Evolutionary conservation across 805 yeast species (phyloP), one percentile per base, ranked within the genome.

Genomic region (Ogataea sp.): DNA sequence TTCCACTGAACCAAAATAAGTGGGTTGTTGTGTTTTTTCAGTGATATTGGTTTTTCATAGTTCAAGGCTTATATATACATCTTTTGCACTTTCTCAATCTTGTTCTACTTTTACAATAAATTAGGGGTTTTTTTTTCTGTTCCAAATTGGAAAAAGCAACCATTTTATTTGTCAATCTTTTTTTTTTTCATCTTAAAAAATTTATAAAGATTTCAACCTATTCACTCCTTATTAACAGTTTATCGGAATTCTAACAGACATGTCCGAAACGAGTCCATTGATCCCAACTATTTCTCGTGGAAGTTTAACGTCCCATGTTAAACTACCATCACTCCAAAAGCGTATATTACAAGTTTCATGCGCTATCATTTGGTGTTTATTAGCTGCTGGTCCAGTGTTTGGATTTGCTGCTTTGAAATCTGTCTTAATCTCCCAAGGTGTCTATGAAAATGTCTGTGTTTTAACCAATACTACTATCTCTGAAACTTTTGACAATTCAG

Each of bases 381-480:
- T 86, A 29, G 87, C 96, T 1, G 96, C 96, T 0, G 97, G 97
- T 6, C 87, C 94, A 1, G 80, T 89, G 13, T 89, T 89, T 68
- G 97, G 97, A 4, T 89, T 89, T 65, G 96, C 97, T 20, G 97
- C 97, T 3, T 65, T 89, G 39, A 90, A 90, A 55, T 94, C 95
- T 6, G 75, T 89, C 10, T 62, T 90, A 33, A 71, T 87, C 16
- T 57, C 68, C 9, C 89, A 90, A 54, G 88, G 90, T 3, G 81
- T 89, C 3, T 90, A 89, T 52, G 59, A 69, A 20, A 73, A 78
- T 2, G 53, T 65, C 7, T 89, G 97, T 55, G 55, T 65, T 3
- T 53, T 58, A 2, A 18, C 40, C 6, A 28, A 28, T 28, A 8
- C 8, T 14, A 28, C 31, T n/a, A 17, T 18, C 18, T n/a, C n/a